Evolutionary conservation across 306 rosid species (phyloP), one percentile per base, ranked within the genome.

Genomic region (Benincasa hispida): DNA sequence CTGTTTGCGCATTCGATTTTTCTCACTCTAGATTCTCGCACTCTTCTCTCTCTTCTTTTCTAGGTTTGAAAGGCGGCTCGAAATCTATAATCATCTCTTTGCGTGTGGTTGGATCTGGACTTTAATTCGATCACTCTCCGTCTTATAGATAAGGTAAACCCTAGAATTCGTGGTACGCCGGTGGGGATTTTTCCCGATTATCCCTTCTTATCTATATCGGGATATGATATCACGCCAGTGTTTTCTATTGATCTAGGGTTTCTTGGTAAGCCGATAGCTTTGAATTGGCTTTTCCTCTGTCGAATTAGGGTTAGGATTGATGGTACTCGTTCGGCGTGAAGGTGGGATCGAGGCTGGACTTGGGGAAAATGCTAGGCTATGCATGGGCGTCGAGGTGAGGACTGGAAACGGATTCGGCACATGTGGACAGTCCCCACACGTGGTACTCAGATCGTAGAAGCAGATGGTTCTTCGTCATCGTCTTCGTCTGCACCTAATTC

Each of bases 361-460:
- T 84, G 82, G 87, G 89, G 90, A 87, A 87, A 87, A 89, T 87
- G 91, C 89, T 51, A 87, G 91, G 93, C 87, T 89, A 87, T 89
- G 91, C 93, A 83, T 85, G 91, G 88, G 85, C 62, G 79, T 75
- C 74, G 81, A 80, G 81, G 88, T 86, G 88, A 85, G 77, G 83
- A 84, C 87, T 62, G 85, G 84, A 86, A 83, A 83, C 83, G 81
- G 82, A 61, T 54, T 83, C 86, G 88, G 91, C 91, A 83, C 87
- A 87, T 87, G 93, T 84, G 85, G 91, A 82, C 81, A 70, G 56
- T 87, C 82, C 83, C 87, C 79, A 70, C 81, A 54, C 90, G 74
- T 83, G 86, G 83, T 55, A 51, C 82, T 75, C 68, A 79, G 73
- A 65, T 78, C 75, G 41, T 82, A 68, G 83, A 47, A 78, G 79